Base-by-base conservation (phyloP, 73 alveolate species). In the Paraurostyla sp. region DNA sequence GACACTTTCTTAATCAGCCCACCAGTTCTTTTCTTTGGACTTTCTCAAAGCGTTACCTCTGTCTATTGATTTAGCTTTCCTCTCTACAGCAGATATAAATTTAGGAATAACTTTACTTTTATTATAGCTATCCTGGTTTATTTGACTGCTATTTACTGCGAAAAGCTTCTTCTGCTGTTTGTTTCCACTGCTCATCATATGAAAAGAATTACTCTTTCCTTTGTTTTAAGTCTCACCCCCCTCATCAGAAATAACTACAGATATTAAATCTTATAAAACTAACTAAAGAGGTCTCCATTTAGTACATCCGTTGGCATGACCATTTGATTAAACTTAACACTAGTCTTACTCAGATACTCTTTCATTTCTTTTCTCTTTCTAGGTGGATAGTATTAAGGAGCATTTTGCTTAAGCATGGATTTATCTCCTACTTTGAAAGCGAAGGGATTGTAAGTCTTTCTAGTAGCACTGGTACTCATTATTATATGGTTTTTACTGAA, bases 311-410 rank as follows among this genome's bases (percentile, higher is more conserved):
- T 13, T 2, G 78, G 50, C 25, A 60, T 3, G 16, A 33, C 78
- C 50, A 30, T 30, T 60, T 60, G 50, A 6, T 25, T 35, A 33
- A 78, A 52, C 13, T 46, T 52, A n/a, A 78, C 46, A 56, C 63
- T 29, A 59, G 80, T 9, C 13, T 45, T 36, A 29, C 76, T 32
- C 40, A 78, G 60, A 40, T 78, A 78, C 25, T 78, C 80, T 30
- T 41, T 50, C 65, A 78, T 52, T 56, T 78, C 89, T 43, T 51
- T 78, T 38, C 89, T 49, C 63, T 78, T 78, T 36, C 27, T 36
- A 78, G 89, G 89, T 22, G 89, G 89, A 41, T 78, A 78, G 63
- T 78, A 78, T 27, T 78, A 33, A 3, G 78, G 76, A 23, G 89
- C 89, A 46, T 46, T 41, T 46, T 75, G 30, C 59, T 46, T 75